Evolutionary conservation across 371 early-diverging fungal species (phyloP).

Genomic region (Actinomortierella wolfii): DNA sequence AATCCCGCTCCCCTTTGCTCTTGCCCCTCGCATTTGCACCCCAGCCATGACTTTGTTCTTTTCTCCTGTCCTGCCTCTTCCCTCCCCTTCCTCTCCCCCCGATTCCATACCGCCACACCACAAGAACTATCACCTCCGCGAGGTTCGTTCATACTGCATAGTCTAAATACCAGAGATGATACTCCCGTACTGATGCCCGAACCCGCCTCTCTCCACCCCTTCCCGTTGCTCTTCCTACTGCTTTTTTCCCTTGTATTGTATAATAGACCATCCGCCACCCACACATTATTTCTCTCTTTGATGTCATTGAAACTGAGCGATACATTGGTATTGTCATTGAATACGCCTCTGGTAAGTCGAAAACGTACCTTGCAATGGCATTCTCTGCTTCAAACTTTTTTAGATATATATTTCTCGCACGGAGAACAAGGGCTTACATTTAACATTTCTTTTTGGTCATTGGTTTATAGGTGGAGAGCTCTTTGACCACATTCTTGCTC

Average conservation of each 20-base stretch:
- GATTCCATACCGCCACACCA: slow-evolving; percentile 2
- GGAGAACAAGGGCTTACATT: no score
- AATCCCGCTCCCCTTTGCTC: no score
- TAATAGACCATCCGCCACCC: slow-evolving; percentile 82
- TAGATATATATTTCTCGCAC: no score
- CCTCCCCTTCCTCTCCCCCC: slow-evolving; percentile 7
- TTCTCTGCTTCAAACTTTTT: no score
- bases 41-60: no score
- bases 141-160: background rate
- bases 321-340: slow-evolving; percentile 96
- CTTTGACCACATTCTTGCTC: slow-evolving; percentile 95
- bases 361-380: no score
- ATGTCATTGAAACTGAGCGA: slow-evolving; percentile 95
- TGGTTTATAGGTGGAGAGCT: slow-evolving; percentile 83
- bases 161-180: background rate
- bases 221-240: slow-evolving; percentile 1
- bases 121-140: background rate
- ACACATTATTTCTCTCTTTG: slow-evolving; percentile 91
- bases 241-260: background rate
- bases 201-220: background rate
- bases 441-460: no score
- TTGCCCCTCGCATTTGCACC: no score
- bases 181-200: background rate
- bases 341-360: slow-evolving; percentile 89
- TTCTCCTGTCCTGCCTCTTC: slow-evolving; percentile 2